phyloP scores from a whole-genome alignment of 225 moss, liverwort and hornwort species.

The Sphagnum tenellum region DNA sequence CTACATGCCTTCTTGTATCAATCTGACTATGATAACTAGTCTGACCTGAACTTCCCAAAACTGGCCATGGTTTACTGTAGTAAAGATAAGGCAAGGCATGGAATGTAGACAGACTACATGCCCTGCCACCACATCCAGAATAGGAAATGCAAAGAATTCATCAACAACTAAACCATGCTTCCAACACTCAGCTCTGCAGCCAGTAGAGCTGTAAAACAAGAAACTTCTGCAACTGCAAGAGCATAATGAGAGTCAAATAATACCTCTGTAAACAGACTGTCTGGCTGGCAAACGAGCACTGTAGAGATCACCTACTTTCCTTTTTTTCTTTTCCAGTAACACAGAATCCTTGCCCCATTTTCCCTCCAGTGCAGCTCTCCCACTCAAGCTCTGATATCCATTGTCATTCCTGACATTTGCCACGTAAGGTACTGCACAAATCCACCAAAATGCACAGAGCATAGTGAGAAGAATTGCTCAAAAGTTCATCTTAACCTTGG shows the following conservation, averaged over 20 bases:
- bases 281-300: neutral
- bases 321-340: conserved; percentile 9
- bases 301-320: conserved; percentile 7
- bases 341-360: conserved; percentile 11
- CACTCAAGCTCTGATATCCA: conserved; percentile 21
- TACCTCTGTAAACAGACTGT: conserved; percentile 1
- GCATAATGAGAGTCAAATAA: neutral
- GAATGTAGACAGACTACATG: neutral
- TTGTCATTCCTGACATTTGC: conserved; percentile 18
- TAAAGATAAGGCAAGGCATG: no score
- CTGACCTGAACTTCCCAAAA: no score
- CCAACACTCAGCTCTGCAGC: conserved; percentile 7
- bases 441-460: neutral
- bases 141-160: conserved; percentile 6
- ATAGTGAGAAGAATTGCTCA: neutral
- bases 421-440: conserved; percentile 6
- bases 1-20: no score
- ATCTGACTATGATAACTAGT: no score
- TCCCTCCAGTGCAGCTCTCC: conserved; percentile 14
- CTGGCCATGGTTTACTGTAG: no score
- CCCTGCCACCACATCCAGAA: conserved; percentile 1
- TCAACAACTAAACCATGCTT: conserved; percentile 14
- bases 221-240: neutral
- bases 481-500: neutral
- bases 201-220: neutral